A percentile compares a stretch with the other conserved stretches of the same genome.
Evolutionary conservation across 2,329 filamentous ascomycete species (phyloP).

Genomic region (Colletotrichum scovillei): DNA sequence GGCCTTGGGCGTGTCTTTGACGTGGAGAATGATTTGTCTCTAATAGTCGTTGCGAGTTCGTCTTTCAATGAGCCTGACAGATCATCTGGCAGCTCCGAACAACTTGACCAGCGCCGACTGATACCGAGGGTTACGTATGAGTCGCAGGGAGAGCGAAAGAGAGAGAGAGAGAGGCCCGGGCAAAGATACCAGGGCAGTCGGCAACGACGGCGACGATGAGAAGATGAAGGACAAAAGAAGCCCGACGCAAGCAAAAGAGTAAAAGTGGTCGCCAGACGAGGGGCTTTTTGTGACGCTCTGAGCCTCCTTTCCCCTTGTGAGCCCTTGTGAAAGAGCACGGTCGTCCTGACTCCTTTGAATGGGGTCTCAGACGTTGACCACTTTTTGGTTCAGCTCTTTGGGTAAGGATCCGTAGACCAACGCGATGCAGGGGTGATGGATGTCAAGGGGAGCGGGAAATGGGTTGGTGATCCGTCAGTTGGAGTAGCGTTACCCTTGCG

Average conservation of each 20-base stretch:
- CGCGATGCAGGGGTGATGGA: conserved; percentile 19
- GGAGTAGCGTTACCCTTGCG: conserved; percentile 15
- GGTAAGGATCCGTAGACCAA: conserved; percentile 33
- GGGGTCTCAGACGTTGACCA: conserved; percentile 33
- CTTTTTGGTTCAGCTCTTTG: conserved; percentile 30
- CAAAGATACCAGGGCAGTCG: conserved; percentile 3
- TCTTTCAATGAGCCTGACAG: conserved; percentile 16
- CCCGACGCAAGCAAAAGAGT: not conserved
- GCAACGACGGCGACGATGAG: conserved; percentile 4
- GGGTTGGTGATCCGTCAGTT: conserved; percentile 28
- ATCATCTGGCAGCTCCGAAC: conserved; percentile 21
- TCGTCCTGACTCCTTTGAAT: not conserved
- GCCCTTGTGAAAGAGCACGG: conserved; percentile 13
- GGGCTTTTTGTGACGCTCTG: conserved; percentile 34
- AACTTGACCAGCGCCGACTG: conserved; percentile 16
- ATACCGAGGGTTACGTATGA: not conserved
- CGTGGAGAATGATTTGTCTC: conserved; percentile 11
- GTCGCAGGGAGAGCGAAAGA: not conserved
- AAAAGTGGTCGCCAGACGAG: conserved; percentile 20
- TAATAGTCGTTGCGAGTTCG: conserved; percentile 1
- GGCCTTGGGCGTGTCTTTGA: conserved; percentile 15
- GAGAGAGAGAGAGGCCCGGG: not conserved
- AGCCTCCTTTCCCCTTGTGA: conserved; percentile 28
- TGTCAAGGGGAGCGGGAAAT: conserved; percentile 21
- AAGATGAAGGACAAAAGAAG: conserved; percentile 14